Evolutionary conservation across 2,329 filamentous ascomycete genomes (phyloP).

Genomic region (Cordyceps javanica): DNA sequence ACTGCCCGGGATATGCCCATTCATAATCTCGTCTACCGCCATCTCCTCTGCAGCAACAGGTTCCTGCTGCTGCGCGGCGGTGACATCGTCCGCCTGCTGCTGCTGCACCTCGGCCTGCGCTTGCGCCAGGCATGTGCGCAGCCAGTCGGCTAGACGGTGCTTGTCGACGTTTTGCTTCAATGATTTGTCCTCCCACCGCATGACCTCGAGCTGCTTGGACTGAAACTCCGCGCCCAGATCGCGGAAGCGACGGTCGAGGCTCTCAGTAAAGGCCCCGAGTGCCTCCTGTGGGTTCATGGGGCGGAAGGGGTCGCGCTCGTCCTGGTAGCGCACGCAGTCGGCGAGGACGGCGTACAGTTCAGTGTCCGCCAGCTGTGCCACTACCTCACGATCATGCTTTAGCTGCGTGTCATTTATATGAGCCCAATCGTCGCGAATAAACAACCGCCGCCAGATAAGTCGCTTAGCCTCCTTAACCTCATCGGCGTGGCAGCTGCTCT

Average conservation of each 20-base stretch:
- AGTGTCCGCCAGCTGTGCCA: conserved; percentile 57
- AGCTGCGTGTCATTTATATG: conserved; percentile 70
- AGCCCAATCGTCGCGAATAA: conserved; percentile 79
- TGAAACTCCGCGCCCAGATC: conserved; percentile 57
- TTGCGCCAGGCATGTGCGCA: conserved; percentile 31
- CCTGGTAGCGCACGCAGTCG: conserved; percentile 53
- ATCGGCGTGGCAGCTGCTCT: conserved; percentile 47
- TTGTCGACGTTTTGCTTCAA: conserved; percentile 61
- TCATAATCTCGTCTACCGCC: conserved; percentile 10
- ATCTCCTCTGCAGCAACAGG: background rate
- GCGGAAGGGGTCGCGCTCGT: conserved; percentile 35
- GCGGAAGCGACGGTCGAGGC: conserved; percentile 54
- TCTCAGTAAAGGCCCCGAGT: conserved; percentile 54
- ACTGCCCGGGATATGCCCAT: conserved; percentile 11
- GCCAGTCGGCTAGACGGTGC: conserved; percentile 65
- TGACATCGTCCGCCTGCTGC: conserved; percentile 24
- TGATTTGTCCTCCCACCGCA: conserved; percentile 63
- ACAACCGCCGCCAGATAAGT: conserved; percentile 81
- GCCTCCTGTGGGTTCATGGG: conserved; percentile 47
- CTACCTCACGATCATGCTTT: conserved; percentile 63
- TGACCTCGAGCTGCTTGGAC: conserved; percentile 62
- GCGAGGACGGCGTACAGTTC: conserved; percentile 62
- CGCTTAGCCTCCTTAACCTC: conserved; percentile 53
- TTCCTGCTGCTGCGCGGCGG: background rate
- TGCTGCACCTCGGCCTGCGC: conserved; percentile 31